Evolutionary conservation across 352 stramenopile genomes (phyloP), one percentile per base, ranked within the genome.

Genomic region (Phytophthora colocasiae): DNA sequence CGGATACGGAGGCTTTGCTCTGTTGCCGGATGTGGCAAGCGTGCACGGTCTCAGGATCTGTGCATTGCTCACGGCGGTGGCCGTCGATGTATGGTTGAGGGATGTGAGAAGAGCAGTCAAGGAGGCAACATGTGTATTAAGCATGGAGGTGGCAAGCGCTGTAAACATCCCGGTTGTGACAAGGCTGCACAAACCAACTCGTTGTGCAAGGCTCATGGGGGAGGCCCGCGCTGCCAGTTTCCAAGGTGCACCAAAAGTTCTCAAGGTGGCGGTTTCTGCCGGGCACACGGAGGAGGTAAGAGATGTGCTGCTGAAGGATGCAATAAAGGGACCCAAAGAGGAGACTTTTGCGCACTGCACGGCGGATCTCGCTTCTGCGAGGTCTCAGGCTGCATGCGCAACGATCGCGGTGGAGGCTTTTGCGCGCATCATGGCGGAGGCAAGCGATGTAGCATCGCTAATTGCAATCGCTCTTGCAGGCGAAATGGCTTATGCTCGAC

Each of bases 111-210:
- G 75, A 90, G 80, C 56, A 85, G 73, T 47, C 85, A 93, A 71
- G 85, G 86, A 53, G 83, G 83, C 59, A 90, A 92, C 69, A 71
- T 92, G 68, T 96, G 87, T 73, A 92, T 93, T 39, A 90, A 90
- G 58, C 87, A 96, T 66, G 87, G 87, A 26, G 87, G 86, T 43
- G 86, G 87, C 61, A 90, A 90, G 71, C 83, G 81, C 46, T 96
- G 87, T 73, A 82, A 78, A 60, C 70, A 80, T 38, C 70, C 83
- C 17, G 83, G 80, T 8, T 96, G 87, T 47, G 74, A 89, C 68
- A 92, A 92, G 63, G 83, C 83, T 10, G 83, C 83, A 9, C 85
- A 94, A 73, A 92, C 85, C 38, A 90, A 91, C 68, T 83, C 86
- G 22, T 66, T 93, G 51, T 96, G 87, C 78, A 92, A 91, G 58